Conservation (phyloP, 441 rosid genomes). For the Croton setiger region DNA sequence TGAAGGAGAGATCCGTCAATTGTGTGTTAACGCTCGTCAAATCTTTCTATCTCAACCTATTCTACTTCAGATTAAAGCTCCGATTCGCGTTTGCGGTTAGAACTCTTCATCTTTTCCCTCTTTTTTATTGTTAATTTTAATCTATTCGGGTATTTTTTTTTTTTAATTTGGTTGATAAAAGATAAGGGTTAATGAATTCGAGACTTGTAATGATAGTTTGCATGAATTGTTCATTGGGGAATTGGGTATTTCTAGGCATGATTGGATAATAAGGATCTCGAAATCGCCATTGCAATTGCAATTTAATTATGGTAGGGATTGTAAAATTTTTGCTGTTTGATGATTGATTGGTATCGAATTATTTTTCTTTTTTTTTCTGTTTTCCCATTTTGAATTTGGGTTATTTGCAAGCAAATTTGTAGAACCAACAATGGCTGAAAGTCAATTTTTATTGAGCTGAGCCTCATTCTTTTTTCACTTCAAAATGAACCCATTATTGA, state of each 20-base stretch:
- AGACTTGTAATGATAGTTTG: background rate
- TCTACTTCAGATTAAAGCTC: constrained; percentile 81
- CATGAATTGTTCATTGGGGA: background rate
- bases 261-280: no score
- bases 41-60: constrained; percentile 86
- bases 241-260: background rate
- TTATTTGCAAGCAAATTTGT: background rate
- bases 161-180: no score
- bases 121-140: background rate
- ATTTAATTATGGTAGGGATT: constrained; percentile 3
- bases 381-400: background rate
- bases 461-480: background rate
- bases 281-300: background rate
- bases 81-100: constrained; percentile 86
- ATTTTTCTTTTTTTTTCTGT: background rate
- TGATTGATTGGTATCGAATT: background rate
- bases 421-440: background rate
- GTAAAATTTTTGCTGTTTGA: background rate
- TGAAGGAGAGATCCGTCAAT: constrained; percentile 96
- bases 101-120: constrained; percentile 13
- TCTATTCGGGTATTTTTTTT: no score
- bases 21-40: constrained; percentile 93
- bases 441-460: background rate
- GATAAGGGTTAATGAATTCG: no score
- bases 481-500: background rate